These are phyloP conservation scores for Neoascochyta sp. DNA, from an alignment of 2,329 filamentous ascomycete species.

Conservation along the genomic window DNA sequence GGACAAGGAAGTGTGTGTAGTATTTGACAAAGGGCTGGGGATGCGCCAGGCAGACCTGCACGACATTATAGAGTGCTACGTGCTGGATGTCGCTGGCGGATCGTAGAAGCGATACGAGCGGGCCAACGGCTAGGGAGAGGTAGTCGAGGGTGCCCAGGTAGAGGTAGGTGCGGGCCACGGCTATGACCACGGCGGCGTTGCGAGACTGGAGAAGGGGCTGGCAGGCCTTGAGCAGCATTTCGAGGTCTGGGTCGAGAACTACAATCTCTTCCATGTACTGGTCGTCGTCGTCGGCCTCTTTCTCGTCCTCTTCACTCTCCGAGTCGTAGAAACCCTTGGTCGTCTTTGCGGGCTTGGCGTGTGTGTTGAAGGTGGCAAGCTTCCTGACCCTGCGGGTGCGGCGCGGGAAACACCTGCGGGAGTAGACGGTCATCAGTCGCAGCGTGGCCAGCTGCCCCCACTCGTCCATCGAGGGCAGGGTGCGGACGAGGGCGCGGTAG, in stretches of 20 bases:
- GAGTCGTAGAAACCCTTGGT: constrained; percentile 75
- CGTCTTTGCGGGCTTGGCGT: constrained; percentile 36
- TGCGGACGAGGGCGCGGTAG: constrained; percentile 79
- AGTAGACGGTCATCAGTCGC: constrained; percentile 77
- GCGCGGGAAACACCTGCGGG: constrained; percentile 80
- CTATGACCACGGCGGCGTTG: constrained; percentile 87
- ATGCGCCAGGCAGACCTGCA: constrained; percentile 76
- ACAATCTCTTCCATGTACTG: constrained; percentile 54
- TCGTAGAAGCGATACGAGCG: constrained; percentile 79
- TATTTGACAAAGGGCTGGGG: constrained; percentile 84
- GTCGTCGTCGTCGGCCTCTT: constrained; percentile 44
- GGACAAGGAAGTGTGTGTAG: constrained; percentile 83
- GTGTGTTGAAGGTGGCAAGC: constrained; percentile 32
- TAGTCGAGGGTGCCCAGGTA: constrained; percentile 79
- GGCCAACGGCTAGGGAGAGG: constrained; percentile 71
- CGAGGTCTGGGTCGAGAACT: constrained; percentile 75
- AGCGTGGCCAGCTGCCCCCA: constrained; percentile 90
- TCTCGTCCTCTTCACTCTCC: constrained; percentile 40
- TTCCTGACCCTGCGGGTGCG: constrained; percentile 58
- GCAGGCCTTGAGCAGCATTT: constrained; percentile 74
- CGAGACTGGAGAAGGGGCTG: constrained; percentile 85
- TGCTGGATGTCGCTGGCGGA: constrained; percentile 84
- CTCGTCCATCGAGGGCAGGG: constrained; percentile 98
- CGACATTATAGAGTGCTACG: constrained; percentile 88
- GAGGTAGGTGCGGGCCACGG: constrained; percentile 78